phyloP scores from a whole-genome alignment of 1,284 basidiomycete species.

The Mixia osmundae region DNA sequence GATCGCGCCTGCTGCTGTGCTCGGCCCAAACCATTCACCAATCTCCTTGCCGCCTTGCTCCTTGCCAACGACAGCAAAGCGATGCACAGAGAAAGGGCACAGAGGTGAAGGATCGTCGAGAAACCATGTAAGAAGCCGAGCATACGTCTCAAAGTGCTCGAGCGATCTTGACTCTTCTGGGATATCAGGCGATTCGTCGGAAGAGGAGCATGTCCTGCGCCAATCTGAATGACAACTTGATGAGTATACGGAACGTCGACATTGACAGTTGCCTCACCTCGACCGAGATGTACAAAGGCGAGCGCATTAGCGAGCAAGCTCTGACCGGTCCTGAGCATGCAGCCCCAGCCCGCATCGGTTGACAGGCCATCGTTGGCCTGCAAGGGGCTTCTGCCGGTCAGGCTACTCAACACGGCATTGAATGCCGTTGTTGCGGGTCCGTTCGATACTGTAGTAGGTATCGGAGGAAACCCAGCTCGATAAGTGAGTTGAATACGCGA shows the following conservation, averaged over 20 bases:
- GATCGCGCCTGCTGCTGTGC: constrained; percentile 84
- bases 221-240: constrained; percentile 34
- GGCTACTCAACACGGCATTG: constrained; percentile 13
- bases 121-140: constrained; percentile 80
- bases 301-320: constrained; percentile 74
- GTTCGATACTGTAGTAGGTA: constrained; percentile 26
- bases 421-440: background rate
- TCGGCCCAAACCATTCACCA: constrained; percentile 95
- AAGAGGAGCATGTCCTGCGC: constrained; percentile 48
- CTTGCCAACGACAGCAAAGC: constrained; percentile 85
- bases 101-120: constrained; percentile 66
- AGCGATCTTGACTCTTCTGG: constrained; percentile 25
- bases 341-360: constrained; percentile 92
- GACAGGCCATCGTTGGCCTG: constrained; percentile 48
- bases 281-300: constrained; percentile 54
- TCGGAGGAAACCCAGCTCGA: constrained; percentile 63
- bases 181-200: constrained; percentile 13
- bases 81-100: constrained; percentile 87
- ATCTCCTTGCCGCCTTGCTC: constrained; percentile 71
- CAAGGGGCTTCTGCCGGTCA: constrained; percentile 24
- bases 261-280: constrained; percentile 34
- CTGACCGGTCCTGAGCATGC: constrained; percentile 89
- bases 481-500: constrained; percentile 78
- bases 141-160: constrained; percentile 33
- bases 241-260: background rate